Conservation (phyloP, 2,329 filamentous ascomycete species). For the Diplodia sapinea region DNA sequence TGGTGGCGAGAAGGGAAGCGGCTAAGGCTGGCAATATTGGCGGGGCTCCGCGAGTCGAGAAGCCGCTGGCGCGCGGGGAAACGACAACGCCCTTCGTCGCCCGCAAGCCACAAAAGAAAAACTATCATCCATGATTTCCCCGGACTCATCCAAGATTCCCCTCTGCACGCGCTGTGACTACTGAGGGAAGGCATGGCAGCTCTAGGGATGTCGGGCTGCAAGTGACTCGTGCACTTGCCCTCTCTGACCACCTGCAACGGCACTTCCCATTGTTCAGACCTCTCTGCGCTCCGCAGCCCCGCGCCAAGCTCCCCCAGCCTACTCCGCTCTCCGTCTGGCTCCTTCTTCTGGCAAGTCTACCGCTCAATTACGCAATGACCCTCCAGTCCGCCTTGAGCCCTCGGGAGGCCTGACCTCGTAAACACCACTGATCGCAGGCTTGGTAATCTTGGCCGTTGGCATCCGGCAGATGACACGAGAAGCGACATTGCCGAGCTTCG, state of each 20-base stretch:
- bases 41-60: conserved; percentile 21
- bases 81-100: background rate
- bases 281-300: conserved; percentile 6
- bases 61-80: background rate
- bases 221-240: background rate
- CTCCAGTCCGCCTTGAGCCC: background rate
- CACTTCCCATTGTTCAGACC: background rate
- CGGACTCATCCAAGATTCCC: background rate
- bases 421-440: background rate
- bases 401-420: background rate
- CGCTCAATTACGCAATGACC: background rate
- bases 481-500: background rate
- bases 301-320: conserved; percentile 21
- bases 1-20: conserved; percentile 6
- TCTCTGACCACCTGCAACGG: background rate
- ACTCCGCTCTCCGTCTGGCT: background rate
- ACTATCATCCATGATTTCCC: background rate
- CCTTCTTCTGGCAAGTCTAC: background rate
- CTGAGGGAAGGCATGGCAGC: background rate
- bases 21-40: background rate
- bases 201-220: background rate
- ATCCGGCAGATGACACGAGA: background rate
- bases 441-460: conserved; percentile 10
- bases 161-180: too few relatives aligned
- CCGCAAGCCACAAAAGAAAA: background rate